These are phyloP conservation scores for Trichomonas gallinae DNA, from an alignment of 208 protist genomes.

Conservation along the genomic window DNA sequence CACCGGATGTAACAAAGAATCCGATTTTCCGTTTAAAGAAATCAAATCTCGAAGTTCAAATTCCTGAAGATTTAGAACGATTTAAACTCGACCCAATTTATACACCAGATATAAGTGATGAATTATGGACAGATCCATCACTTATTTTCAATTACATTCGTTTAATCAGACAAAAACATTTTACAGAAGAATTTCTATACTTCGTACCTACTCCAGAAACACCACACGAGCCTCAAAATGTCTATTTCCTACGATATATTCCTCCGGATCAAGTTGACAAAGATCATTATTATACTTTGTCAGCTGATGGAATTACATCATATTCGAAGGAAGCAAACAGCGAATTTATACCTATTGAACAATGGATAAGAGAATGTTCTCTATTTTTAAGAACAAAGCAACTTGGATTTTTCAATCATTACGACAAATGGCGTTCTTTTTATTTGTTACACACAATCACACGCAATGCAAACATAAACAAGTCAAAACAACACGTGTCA, in stretches of 20 bases:
- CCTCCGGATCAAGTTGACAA: background rate
- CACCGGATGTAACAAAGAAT: background rate
- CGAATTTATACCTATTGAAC: background rate
- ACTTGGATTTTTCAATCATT: background rate
- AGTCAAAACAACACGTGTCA: background rate
- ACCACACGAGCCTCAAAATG: background rate
- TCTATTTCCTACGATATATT: background rate
- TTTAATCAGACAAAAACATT: background rate
- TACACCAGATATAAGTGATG: background rate
- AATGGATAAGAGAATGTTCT: background rate
- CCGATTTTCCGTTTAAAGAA: background rate
- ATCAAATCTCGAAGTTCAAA: background rate
- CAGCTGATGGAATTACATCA: background rate
- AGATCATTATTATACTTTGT: background rate
- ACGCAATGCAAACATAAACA: background rate
- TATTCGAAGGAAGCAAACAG: background rate
- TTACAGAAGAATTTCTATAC: background rate
- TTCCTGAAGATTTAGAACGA: background rate
- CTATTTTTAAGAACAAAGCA: background rate
- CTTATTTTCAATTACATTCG: conserved; percentile 22
- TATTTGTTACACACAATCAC: background rate
- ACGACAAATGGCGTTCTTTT: background rate
- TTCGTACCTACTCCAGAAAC: background rate
- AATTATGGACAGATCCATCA: background rate
- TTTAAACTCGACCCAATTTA: conserved; percentile 10